Evolutionary conservation across 371 early-diverging fungal species (phyloP).

Genomic region (Apophysomyces variabilis): DNA sequence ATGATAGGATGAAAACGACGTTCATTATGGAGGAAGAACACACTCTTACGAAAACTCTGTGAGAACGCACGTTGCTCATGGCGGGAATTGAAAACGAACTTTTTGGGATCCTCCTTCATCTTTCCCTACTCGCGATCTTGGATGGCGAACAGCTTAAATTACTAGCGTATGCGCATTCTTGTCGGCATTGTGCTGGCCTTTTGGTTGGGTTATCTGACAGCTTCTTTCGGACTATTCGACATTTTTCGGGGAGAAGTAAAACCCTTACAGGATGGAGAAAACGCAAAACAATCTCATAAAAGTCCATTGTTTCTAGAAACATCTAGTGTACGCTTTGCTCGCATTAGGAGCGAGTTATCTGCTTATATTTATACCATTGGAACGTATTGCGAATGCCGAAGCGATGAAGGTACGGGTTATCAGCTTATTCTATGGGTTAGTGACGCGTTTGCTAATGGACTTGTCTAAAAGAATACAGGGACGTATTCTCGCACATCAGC

Average conservation of each 20-base stretch:
- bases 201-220: constrained; percentile 29
- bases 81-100: too few relatives aligned
- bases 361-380: constrained; percentile 26
- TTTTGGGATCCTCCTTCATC: not conserved
- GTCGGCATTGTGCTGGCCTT: constrained; percentile 28
- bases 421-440: not conserved
- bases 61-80: too few relatives aligned
- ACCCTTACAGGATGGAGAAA: not conserved
- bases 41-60: too few relatives aligned
- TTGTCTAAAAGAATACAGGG: constrained; percentile 21
- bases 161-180: constrained; percentile 24
- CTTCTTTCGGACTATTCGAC: constrained; percentile 23
- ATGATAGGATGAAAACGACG: too few relatives aligned
- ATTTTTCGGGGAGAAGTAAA: constrained; percentile 22
- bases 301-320: constrained; percentile 12
- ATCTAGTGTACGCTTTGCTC: constrained; percentile 14
- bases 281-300: too few relatives aligned
- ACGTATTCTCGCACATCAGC: constrained; percentile 30
- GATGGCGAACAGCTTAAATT: constrained; percentile 3
- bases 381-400: constrained; percentile 26
- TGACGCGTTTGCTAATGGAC: not conserved
- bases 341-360: constrained; percentile 15
- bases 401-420: constrained; percentile 10
- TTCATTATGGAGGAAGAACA: too few relatives aligned
- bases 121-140: not conserved